Evolutionary conservation across 768 basidiomycete species (phyloP).

Genomic region (Mycena galopus): DNA sequence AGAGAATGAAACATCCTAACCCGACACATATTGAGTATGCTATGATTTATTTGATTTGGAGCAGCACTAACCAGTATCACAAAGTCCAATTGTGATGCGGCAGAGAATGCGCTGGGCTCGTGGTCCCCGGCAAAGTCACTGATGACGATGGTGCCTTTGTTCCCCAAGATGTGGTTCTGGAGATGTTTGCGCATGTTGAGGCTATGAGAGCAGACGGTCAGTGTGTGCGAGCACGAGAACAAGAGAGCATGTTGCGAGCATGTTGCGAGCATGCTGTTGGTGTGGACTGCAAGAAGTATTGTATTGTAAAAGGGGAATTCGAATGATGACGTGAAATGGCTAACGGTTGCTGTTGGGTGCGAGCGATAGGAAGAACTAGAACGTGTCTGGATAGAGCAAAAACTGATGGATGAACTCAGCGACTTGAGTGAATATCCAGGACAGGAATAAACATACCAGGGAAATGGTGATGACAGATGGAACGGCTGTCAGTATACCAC

Average conservation of each 20-base stretch:
- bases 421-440: too few species aligned
- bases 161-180: neutral
- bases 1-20: neutral
- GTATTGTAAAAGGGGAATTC: neutral
- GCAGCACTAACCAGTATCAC: conserved; percentile 1
- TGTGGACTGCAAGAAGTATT: conserved; percentile 18
- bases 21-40: neutral
- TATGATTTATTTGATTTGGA: neutral
- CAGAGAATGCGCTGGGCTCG: neutral
- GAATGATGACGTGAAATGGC: neutral
- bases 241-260: conserved; percentile 11
- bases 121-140: too few species aligned
- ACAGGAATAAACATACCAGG: conserved; percentile 5
- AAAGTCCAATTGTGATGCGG: conserved; percentile 21
- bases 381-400: conserved; percentile 21
- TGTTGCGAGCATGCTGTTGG: conserved; percentile 37
- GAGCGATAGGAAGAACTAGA: conserved; percentile 34
- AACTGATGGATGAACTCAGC: conserved; percentile 6
- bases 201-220: neutral
- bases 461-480: conserved; percentile 20
- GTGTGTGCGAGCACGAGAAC: neutral
- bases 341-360: conserved; percentile 32
- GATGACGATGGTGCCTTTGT: neutral
- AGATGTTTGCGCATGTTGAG: conserved; percentile 29
- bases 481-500: conserved; percentile 29